phyloP scores from a whole-genome alignment of 2,329 filamentous ascomycete genomes.

The Neobulgaria alba region DNA sequence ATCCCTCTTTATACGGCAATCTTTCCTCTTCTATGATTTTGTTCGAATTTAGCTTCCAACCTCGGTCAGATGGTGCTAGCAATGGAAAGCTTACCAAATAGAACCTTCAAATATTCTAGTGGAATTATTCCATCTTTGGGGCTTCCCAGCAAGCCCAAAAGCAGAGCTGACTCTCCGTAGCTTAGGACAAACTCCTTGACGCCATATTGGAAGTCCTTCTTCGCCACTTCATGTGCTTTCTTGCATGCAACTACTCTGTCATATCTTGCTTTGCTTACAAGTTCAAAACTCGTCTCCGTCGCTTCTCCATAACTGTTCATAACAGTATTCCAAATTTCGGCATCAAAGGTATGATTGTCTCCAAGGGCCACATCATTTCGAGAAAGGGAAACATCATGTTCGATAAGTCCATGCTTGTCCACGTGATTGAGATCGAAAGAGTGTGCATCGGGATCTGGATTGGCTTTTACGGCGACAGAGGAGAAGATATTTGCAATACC shows the following conservation, averaged over 20 bases:
- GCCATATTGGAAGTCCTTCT: slow-evolving; percentile 12
- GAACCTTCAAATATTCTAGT: slow-evolving; percentile 11
- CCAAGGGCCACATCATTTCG: slow-evolving; percentile 11
- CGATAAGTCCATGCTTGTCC: slow-evolving; percentile 14
- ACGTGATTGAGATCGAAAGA: slow-evolving; percentile 12
- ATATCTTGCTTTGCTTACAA: slow-evolving; percentile 13
- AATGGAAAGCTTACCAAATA: slow-evolving; percentile 9
- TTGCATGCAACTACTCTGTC: slow-evolving; percentile 7
- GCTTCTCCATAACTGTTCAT: slow-evolving; percentile 7
- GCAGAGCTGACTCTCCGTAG: slow-evolving; percentile 14
- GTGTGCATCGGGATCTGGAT: slow-evolving; percentile 7
- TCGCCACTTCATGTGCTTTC: slow-evolving; percentile 9
- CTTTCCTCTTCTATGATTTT: slow-evolving; percentile 10
- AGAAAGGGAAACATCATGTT: slow-evolving; percentile 14
- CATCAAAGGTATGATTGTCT: slow-evolving; percentile 12
- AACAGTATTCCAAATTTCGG: slow-evolving; percentile 7
- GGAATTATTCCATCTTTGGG: slow-evolving; percentile 13
- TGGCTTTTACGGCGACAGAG: slow-evolving; percentile 9
- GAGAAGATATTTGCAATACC: slow-evolving; percentile 13
- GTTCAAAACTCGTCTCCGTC: slow-evolving; percentile 9
- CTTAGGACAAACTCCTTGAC: slow-evolving; percentile 15
- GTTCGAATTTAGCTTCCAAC: neutral
- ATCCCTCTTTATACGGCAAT: slow-evolving; percentile 13
- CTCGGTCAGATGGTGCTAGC: neutral
- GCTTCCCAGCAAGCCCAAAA: slow-evolving; percentile 10